Percentiles rank a stretch among this genome's conserved stretches.
These are phyloP conservation scores for Lycium barbarum DNA, from an alignment of 257 asterid genomes.

Conservation along the genomic window DNA sequence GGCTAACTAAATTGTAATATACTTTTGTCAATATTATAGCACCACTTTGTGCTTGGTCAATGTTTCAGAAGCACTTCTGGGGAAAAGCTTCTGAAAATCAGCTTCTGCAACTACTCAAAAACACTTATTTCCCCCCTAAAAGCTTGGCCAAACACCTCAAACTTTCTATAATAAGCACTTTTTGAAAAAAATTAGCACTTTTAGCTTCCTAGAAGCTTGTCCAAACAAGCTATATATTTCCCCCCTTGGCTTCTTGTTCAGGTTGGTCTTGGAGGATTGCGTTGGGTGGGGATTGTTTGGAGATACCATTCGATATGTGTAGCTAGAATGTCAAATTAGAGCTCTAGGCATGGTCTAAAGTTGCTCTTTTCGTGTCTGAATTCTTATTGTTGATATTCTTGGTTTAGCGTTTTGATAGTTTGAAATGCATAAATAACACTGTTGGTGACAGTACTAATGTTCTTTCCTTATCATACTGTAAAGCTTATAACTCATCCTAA, in stretches of 20 bases:
- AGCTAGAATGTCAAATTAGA: neutral
- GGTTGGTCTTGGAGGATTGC: neutral
- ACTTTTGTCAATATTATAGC: too few relatives aligned
- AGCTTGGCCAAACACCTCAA: too few relatives aligned
- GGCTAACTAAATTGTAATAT: too few relatives aligned
- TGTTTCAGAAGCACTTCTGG: too few relatives aligned
- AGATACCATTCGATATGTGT: neutral
- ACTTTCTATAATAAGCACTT: too few relatives aligned
- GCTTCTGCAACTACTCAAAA: too few relatives aligned
- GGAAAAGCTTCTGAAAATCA: too few relatives aligned
- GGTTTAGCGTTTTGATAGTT: slow-evolving; percentile 20
- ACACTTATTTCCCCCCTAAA: too few relatives aligned
- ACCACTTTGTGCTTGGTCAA: too few relatives aligned
- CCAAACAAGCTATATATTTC: too few relatives aligned
- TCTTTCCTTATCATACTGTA: neutral
- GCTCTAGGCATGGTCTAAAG: neutral
- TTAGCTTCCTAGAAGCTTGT: too few relatives aligned
- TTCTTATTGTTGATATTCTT: slow-evolving; percentile 14
- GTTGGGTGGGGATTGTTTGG: neutral
- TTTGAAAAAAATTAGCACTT: too few relatives aligned
- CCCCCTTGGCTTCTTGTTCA: neutral
- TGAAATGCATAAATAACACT: neutral
- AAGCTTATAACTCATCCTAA: neutral
- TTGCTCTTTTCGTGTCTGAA: neutral
- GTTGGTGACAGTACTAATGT: neutral